Base-by-base conservation (phyloP, 208 protist genomes). In the Sergeia podlipaevii region DNA sequence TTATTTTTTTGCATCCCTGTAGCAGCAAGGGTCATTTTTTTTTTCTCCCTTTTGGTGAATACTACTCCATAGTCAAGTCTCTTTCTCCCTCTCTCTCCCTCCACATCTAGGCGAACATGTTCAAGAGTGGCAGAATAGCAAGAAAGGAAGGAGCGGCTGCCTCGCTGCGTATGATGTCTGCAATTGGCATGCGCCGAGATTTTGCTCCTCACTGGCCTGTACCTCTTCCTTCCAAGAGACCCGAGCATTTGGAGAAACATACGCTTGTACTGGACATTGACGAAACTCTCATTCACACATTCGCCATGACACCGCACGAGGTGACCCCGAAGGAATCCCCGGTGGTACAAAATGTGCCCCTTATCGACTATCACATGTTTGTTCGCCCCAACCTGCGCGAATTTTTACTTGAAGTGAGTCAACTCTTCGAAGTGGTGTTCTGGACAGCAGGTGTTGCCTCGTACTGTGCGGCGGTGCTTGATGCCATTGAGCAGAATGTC, bases 211-310 rank as follows among this genome's bases (percentile, higher is more conserved):
- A 68, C 13, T 93, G 86, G 81, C 73, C 82, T 32, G 49, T 93
- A 7, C 83, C 87, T 10, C 77, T 94, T 34, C 87, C 80, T 1
- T 36, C 48, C 2, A 77, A 73, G 32, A 69, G 80, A 32, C 72
- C 64, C 15, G 26, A 36, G 23, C 41, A 78, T 44, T 49, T 10
- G 13, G 53, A 69, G 10, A 89, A 86, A 52, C 74, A 80, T 44
- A 91, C 83, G 30, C 60, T 95, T n/a, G 73, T 95, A 24, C 64
- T 95, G 8, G 88, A 95, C 60, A 91, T 95, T 77, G 88, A 95
- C 36, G 81, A 92, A 28, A 91, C 88, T 1, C 77, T 93, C 20
- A 60, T 73, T 8, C 83, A 91, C 55, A 90, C 83, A 1, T 83
- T 75, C 54, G 64, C 58, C 33, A 85, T 89, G 65, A 56, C 43